These are phyloP conservation scores for Backusella sp. DNA, from an alignment of 192 early-diverging fungal species.

Conservation along the genomic window DNA sequence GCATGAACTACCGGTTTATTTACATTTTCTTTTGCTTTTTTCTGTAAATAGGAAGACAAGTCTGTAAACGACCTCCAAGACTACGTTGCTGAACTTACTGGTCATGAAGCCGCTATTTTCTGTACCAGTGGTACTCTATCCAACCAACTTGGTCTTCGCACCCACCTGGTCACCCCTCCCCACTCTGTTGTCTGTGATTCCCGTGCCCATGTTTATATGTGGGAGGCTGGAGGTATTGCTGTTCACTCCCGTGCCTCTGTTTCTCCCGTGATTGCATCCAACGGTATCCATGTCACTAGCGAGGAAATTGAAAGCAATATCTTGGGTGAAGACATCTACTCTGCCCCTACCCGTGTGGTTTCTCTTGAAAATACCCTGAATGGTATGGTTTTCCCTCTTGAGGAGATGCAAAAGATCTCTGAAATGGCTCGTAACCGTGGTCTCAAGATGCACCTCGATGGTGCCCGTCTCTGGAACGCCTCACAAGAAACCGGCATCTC, in stretches of 20 bases:
- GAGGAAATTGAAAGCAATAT: conserved; percentile 58
- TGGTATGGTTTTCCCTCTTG: conserved; percentile 78
- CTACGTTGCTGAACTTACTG: conserved; percentile 65
- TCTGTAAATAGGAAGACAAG: conserved; percentile 65
- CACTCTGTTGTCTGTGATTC: conserved; percentile 75
- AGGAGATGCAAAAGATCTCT: conserved; percentile 69
- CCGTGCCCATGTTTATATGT: conserved; percentile 75
- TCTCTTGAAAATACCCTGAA: conserved; percentile 89
- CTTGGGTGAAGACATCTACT: conserved; percentile 70
- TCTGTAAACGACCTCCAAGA: conserved; percentile 69
- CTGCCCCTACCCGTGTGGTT: conserved; percentile 78
- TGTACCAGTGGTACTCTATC: conserved; percentile 79
- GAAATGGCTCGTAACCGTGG: conserved; percentile 51
- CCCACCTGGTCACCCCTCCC: conserved; percentile 73
- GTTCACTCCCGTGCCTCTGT: conserved; percentile 73
- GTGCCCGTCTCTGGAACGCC: conserved; percentile 91
- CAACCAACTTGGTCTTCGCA: conserved; percentile 80
- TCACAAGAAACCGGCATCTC: conserved; percentile 64
- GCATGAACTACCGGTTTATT: not conserved
- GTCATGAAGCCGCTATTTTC: conserved; percentile 81
- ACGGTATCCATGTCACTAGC: conserved; percentile 62
- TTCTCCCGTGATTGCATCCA: conserved; percentile 57
- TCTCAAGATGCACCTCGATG: conserved; percentile 85
- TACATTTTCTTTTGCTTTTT: not conserved
- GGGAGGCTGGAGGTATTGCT: conserved; percentile 81